phyloP scores from a whole-genome alignment of 1,284 basidiomycete species.

The Fistulina hepatica region DNA sequence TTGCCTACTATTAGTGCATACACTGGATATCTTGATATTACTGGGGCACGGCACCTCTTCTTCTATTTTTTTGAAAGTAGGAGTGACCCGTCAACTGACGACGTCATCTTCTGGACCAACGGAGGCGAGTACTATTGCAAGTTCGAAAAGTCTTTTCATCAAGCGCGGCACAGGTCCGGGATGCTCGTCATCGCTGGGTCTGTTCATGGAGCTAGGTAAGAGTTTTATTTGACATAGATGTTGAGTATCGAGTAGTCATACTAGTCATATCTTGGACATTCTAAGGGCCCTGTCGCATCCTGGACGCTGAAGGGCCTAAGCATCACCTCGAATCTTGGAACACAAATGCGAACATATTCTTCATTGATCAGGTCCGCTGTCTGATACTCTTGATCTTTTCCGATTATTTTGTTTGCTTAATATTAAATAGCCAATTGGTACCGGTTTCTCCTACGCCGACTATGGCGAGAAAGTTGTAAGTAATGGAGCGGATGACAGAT shows the following conservation, averaged over 20 bases:
- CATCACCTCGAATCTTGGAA: constrained; percentile 60
- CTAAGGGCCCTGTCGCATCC: constrained; percentile 39
- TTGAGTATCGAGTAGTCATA: not conserved
- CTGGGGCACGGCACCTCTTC: constrained; percentile 60
- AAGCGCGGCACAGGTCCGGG: constrained; percentile 32
- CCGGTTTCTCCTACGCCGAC: constrained; percentile 66
- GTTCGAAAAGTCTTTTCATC: not conserved
- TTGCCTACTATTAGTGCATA: constrained; percentile 22
- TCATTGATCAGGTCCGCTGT: constrained; percentile 41
- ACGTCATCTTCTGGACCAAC: constrained; percentile 59
- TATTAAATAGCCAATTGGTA: constrained; percentile 43
- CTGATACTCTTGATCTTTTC: not conserved
- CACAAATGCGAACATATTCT: constrained; percentile 58
- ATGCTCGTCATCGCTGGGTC: constrained; percentile 42
- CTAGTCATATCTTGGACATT: not conserved
- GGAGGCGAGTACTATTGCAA: constrained; percentile 31
- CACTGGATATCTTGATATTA: constrained; percentile 54
- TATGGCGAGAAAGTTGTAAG: constrained; percentile 53
- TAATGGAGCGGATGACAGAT: constrained; percentile 1
- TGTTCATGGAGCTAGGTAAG: constrained; percentile 57
- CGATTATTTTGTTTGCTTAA: not conserved
- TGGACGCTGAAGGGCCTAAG: constrained; percentile 31
- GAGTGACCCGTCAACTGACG: constrained; percentile 51
- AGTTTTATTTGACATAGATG: not conserved
- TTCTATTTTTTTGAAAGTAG: constrained; percentile 85